Evolutionary conservation across 495 filamentous ascomycete genomes (phyloP).

Genomic region (Cercophora newfieldiana): DNA sequence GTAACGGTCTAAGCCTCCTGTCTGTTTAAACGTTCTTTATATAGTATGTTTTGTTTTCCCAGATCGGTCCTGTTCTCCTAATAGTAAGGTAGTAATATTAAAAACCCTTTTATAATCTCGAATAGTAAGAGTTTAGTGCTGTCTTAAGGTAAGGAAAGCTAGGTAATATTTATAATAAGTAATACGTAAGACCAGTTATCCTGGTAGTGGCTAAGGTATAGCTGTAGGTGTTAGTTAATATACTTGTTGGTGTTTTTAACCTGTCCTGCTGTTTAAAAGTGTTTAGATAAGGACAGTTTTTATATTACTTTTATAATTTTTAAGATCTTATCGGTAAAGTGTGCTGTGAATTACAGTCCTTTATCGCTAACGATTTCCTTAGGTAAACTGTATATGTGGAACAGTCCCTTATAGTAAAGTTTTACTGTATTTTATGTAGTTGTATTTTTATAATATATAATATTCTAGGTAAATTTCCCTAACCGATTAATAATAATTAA

Average conservation of each 20-base stretch:
- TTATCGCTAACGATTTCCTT: neutral
- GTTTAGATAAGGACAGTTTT: neutral
- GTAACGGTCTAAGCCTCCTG: too few species aligned
- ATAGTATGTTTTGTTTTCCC: too few species aligned
- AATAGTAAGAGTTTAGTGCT: neutral
- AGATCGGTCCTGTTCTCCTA: neutral
- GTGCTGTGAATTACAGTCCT: neutral
- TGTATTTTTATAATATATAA: neutral
- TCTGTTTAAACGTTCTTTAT: too few species aligned
- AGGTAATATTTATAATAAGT: too few species aligned
- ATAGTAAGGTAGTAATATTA: slow-evolving; percentile 1
- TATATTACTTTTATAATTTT: neutral
- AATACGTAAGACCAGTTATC: neutral
- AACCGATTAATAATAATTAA: neutral
- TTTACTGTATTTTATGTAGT: neutral
- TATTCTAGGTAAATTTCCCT: neutral
- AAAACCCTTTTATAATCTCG: neutral
- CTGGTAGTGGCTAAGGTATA: neutral
- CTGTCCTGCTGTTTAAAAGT: neutral
- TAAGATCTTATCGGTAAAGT: neutral
- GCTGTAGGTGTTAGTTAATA: neutral
- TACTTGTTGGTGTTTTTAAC: neutral
- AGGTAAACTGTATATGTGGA: neutral
- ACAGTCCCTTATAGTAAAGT: neutral
- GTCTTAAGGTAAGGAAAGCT: neutral